Evolutionary conservation across 768 basidiomycete genomes (phyloP).

Genomic region (Calocera cornea): DNA sequence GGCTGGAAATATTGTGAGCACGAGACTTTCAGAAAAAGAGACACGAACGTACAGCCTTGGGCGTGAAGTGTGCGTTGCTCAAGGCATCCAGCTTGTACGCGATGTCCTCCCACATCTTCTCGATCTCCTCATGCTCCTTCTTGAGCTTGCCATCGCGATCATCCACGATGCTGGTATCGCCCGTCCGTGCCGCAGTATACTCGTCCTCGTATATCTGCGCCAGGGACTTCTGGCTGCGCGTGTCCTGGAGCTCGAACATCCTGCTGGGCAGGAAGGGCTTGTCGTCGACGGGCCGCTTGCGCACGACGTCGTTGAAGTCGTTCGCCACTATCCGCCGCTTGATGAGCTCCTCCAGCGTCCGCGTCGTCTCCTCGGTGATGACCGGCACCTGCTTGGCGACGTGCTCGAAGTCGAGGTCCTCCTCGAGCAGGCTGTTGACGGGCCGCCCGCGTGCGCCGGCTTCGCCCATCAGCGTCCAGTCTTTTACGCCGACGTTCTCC

Average conservation of each 20-base stretch:
- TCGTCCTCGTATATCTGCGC: conserved; percentile 95
- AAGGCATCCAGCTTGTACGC: conserved; percentile 83
- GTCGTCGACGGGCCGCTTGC: conserved; percentile 62
- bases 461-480: conserved; percentile 90
- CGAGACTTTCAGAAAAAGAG: background rate
- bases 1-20: conserved; percentile 39
- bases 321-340: conserved; percentile 73
- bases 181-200: conserved; percentile 54
- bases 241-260: conserved; percentile 77
- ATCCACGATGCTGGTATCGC: conserved; percentile 33
- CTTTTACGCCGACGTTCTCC: conserved; percentile 76
- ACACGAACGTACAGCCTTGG: conserved; percentile 58
- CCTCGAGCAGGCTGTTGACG: conserved; percentile 79
- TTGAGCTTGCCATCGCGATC: conserved; percentile 78
- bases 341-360: conserved; percentile 75
- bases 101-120: conserved; percentile 69
- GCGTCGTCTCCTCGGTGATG: conserved; percentile 77
- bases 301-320: conserved; percentile 83
- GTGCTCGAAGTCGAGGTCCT: conserved; percentile 91
- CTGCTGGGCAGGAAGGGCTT: conserved; percentile 86
- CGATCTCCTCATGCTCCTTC: conserved; percentile 82
- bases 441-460: conserved; percentile 70
- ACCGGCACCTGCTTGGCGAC: conserved; percentile 74
- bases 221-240: conserved; percentile 73
- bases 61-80: conserved; percentile 89